These are phyloP conservation scores for Phialophora expanda DNA, from an alignment of 2,329 filamentous ascomycete genomes.

Conservation along the genomic window DNA sequence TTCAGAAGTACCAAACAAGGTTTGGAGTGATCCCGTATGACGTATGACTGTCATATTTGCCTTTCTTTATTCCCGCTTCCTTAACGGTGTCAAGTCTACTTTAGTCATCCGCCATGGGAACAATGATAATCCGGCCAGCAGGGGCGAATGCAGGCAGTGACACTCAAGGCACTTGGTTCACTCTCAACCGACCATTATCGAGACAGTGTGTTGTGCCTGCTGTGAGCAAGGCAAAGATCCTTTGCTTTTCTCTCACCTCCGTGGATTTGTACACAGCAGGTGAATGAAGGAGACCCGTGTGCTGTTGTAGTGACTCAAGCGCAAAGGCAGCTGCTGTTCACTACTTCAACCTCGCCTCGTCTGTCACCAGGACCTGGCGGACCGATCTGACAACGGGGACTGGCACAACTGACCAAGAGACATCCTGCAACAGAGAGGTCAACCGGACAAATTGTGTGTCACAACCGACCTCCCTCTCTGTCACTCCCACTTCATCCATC, in stretches of 20 bases:
- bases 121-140: constrained; percentile 2
- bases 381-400: not conserved
- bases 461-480: not conserved
- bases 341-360: constrained; percentile 1
- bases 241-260: not conserved
- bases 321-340: constrained; percentile 1
- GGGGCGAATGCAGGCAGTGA: constrained; percentile 3
- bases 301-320: not conserved
- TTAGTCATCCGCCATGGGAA: constrained; percentile 6
- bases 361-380: not conserved
- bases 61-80: not conserved
- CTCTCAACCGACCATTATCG: not conserved
- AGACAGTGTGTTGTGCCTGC: constrained; percentile 1
- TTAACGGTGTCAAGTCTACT: no score
- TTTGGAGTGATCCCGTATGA: not conserved
- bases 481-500: not conserved
- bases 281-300: not conserved
- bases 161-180: not conserved
- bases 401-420: not conserved
- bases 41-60: not conserved
- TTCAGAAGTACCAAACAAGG: not conserved
- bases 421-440: not conserved
- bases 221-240: constrained; percentile 1
- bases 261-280: not conserved
- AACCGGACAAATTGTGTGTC: not conserved